Conservation (phyloP, 768 basidiomycete species). For the Rhodotorula graminis region DNA sequence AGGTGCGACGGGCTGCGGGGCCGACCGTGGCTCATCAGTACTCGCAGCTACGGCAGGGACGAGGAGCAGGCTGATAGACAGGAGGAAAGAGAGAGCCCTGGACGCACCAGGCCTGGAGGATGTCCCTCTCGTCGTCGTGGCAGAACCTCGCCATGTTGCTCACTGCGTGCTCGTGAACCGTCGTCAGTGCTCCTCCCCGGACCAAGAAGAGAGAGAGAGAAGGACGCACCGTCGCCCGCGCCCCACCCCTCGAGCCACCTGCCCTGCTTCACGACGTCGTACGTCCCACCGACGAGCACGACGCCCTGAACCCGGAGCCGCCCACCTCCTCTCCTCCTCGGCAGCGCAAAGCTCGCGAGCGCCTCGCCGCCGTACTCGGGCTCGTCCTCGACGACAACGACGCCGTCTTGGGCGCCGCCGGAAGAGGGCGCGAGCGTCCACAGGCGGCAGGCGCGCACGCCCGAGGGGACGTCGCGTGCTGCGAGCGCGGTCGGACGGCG, state of each 20-base stretch:
- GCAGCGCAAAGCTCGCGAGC: background rate
- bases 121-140: background rate
- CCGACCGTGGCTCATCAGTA: background rate
- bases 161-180: background rate
- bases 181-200: background rate
- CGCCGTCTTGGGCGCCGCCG: background rate
- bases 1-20: constrained; percentile 31
- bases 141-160: background rate
- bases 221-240: background rate
- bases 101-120: constrained; percentile 11
- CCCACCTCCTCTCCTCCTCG: no score
- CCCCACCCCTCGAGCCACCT: background rate
- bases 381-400: background rate
- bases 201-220: background rate
- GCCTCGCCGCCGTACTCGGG: background rate
- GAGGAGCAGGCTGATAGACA: background rate
- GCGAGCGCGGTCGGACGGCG: no score
- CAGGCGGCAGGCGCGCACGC: background rate
- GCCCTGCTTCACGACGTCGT: constrained; percentile 9
- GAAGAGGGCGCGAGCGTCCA: background rate
- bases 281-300: constrained; percentile 8
- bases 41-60: no score
- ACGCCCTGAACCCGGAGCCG: background rate
- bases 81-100: background rate
- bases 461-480: background rate